Base-by-base conservation (phyloP, 306 rosid genomes). In the Casuarina equisetifolia region DNA sequence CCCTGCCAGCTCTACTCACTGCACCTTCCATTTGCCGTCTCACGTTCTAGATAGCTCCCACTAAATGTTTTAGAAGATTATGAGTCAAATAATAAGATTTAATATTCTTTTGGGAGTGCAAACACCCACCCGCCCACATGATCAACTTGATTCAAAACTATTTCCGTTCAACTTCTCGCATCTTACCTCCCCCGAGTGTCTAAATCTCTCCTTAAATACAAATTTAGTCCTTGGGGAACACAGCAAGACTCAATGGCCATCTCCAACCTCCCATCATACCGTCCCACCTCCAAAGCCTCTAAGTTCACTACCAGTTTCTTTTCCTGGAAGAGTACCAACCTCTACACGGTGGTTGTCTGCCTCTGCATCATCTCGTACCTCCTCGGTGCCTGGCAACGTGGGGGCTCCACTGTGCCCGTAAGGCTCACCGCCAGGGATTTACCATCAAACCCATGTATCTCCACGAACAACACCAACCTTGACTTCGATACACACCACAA, bases 301-400 rank as follows among this genome's bases (percentile, higher is more conserved):
- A 91, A 86, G 79, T 64, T 79, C 20, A 35, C 59, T 3, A 3
- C 53, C 10, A 16, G 58, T n/a, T 51, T 69, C 76, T 68, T 36
- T 52, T 80, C 87, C 74, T 83, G 72, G 20, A 93, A 71, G 81
- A 45, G 82, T 69, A 86, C 86, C 76, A 87, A 88, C 64, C 52
- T 87, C 49, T 88, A 80, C 81, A 55, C 88, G 2, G 74, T 93
- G 35, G 0, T 93, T 16, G 81, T 86, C 76, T 39, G 91, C 78
- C 97, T 93, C 69, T 93, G 91, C 80, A 74, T 87, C 57, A 35
- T 58, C 72, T 91, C 89, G 0, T 93, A 89, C 82, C 54, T 81
- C 48, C 20, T 88, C 68, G 93, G 97, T 11, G 77, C 86, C 17
- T 88, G 87, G 84, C 86, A 83, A 80, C 78, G 57, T 35, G 46